Evolutionary conservation across 176 grass and related monocot genomes (phyloP), one percentile per base, ranked within the genome.

Genomic region (Zoysia japonica): DNA sequence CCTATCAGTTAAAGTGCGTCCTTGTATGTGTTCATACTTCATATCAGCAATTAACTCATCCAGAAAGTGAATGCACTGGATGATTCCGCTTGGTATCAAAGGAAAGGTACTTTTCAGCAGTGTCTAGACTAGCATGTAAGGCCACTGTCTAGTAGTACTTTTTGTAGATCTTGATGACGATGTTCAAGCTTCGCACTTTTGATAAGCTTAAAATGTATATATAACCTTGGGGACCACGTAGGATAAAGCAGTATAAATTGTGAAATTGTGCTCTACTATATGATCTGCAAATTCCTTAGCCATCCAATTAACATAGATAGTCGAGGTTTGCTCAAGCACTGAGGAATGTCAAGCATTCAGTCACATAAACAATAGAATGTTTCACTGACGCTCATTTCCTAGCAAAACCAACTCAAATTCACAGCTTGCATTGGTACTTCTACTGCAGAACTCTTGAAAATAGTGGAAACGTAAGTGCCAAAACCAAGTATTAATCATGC

Each of bases 21-120:
- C 11, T 62, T 6, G 9, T 42, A 56, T 54, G 70, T 76, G 87
- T 80, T 74, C 81, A 80, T 88, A 88, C 76, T 84, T 84, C 81
- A 65, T 44, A 69, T 80, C 76, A 75, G 65, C 54, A 84, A 15
- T 75, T 10, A 64, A 76, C 48, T 47, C 71, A 50, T 50, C 20
- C 78, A 85, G 41, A 10, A 77, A 85, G 50, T 20, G 49, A 78
- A 65, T 80, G 55, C 42, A 44, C 42, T 10, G 71, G 48, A 72
- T 46, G 57, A 84, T 80, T 74, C 59, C 57, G 51, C 11, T 59
- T 0, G 20, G 37, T 59, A 46, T 51, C 60, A 76, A 61, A 71
- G 38, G 56, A 71, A 59, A 64, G 14, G 71, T 84, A 61, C 64
- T 80, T 70, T 47, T 56, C 78, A 72, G 14, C 43, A 47, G 28